A percentile compares a stretch with the other conserved stretches of the same genome.
phyloP scores from a whole-genome alignment of 2,329 filamentous ascomycete species.

The Penicillium janthinellum region DNA sequence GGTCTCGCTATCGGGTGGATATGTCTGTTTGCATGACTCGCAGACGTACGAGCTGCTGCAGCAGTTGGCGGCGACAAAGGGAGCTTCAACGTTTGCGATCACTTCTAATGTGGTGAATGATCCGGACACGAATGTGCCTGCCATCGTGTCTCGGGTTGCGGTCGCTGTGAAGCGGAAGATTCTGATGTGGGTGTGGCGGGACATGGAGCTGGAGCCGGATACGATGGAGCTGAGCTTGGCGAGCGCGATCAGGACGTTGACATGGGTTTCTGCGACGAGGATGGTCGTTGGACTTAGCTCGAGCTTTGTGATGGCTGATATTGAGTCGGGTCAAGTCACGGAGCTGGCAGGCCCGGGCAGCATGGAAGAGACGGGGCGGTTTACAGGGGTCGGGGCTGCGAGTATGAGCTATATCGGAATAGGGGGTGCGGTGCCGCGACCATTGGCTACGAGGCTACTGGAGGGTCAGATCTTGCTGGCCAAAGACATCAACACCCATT shows the following conservation, averaged over 20 bases:
- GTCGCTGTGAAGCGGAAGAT: constrained; percentile 91
- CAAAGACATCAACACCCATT: constrained; percentile 96
- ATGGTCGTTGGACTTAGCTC: constrained; percentile 88
- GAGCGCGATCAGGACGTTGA: constrained; percentile 83
- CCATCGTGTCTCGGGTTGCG: constrained; percentile 87
- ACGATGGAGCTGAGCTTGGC: constrained; percentile 75
- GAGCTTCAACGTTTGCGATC: constrained; percentile 85
- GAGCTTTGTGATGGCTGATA: constrained; percentile 86
- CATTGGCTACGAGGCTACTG: constrained; percentile 77
- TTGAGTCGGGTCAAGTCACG: constrained; percentile 70
- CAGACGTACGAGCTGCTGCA: constrained; percentile 82
- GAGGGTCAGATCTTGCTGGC: constrained; percentile 88
- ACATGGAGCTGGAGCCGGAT: constrained; percentile 78
- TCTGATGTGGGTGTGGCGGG: constrained; percentile 92
- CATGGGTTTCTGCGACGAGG: constrained; percentile 85
- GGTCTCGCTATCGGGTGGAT: constrained; percentile 85
- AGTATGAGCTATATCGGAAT: constrained; percentile 98
- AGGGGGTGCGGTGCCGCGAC: constrained; percentile 86
- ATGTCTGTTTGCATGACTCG: constrained; percentile 87
- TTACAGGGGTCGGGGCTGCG: constrained; percentile 78
- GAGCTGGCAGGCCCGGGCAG: constrained; percentile 79
- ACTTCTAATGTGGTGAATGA: constrained; percentile 97
- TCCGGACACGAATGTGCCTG: constrained; percentile 78
- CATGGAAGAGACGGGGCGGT: constrained; percentile 71
- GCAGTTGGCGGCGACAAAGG: constrained; percentile 78